Conservation (phyloP, 2,329 filamentous ascomycete genomes). For the Aspergillus sp. region DNA sequence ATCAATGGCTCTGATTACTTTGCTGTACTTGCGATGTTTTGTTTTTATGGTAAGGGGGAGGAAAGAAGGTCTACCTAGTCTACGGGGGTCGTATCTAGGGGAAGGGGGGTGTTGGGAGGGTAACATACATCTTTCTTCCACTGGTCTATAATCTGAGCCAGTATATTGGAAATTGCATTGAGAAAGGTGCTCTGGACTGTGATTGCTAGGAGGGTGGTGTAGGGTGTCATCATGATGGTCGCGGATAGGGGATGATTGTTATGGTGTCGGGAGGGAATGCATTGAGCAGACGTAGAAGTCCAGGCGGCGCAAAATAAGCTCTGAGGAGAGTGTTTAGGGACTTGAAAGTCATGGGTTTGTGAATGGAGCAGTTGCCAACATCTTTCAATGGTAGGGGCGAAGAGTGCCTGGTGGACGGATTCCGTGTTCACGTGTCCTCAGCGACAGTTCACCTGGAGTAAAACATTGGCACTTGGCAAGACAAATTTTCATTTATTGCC, state of each 20-base stretch:
- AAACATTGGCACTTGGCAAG: background rate
- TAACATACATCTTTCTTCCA: constrained; percentile 33
- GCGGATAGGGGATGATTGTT: background rate
- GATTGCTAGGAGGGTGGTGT: constrained; percentile 27
- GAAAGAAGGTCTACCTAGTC: background rate
- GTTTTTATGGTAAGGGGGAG: background rate
- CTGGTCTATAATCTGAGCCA: constrained; percentile 41
- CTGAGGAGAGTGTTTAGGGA: background rate
- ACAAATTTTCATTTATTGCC: background rate
- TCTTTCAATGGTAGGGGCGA: background rate
- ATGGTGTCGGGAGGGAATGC: background rate
- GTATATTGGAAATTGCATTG: constrained; percentile 39
- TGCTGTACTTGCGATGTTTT: background rate
- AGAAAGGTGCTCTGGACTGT: constrained; percentile 40
- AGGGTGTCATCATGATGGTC: constrained; percentile 12
- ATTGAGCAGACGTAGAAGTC: background rate
- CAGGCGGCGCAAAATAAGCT: background rate
- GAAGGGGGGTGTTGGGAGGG: background rate
- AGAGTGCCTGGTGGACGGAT: background rate
- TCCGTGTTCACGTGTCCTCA: constrained; percentile 3
- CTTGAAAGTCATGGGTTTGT: background rate
- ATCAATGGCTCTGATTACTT: background rate
- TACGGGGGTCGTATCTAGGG: background rate
- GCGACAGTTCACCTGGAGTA: background rate
- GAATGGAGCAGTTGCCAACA: background rate